phyloP scores from a whole-genome alignment of 192 early-diverging fungal species.

The Entomortierella beljakovae region DNA sequence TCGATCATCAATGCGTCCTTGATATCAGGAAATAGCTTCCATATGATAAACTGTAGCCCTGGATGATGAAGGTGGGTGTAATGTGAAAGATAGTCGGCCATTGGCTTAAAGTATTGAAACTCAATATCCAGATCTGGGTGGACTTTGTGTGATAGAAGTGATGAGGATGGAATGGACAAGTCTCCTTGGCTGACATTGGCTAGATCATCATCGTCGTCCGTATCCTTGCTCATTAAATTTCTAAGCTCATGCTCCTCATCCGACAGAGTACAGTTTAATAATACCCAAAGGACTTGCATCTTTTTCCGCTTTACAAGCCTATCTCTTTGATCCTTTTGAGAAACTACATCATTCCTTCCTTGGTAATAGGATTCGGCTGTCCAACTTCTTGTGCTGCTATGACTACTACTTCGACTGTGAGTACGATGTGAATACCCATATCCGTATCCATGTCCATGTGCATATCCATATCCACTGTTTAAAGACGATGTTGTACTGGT shows the following conservation, averaged over 20 bases:
- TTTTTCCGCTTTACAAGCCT: conserved; percentile 43
- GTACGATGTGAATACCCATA: conserved; percentile 16
- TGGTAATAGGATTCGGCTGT: conserved; percentile 33
- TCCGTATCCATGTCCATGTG: conserved; percentile 10
- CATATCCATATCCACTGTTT: neutral
- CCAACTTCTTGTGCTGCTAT: conserved; percentile 43
- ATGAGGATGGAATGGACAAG: neutral
- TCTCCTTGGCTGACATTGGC: neutral
- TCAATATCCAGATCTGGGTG: conserved; percentile 22
- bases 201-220: neutral
- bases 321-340: conserved; percentile 38
- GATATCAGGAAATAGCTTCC: conserved; percentile 33
- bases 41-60: conserved; percentile 28
- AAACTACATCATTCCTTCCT: conserved; percentile 29
- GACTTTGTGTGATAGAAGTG: conserved; percentile 13
- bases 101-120: conserved; percentile 19
- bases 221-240: neutral
- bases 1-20: conserved; percentile 30
- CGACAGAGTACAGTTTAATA: conserved; percentile 45
- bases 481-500: conserved; percentile 30
- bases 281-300: conserved; percentile 40
- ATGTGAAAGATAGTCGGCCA: conserved; percentile 33
- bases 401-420: conserved; percentile 50
- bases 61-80: conserved; percentile 44
- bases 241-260: conserved; percentile 19